Conservation (phyloP, 2,329 filamentous ascomycete species). For the Phialophora chinensis region DNA sequence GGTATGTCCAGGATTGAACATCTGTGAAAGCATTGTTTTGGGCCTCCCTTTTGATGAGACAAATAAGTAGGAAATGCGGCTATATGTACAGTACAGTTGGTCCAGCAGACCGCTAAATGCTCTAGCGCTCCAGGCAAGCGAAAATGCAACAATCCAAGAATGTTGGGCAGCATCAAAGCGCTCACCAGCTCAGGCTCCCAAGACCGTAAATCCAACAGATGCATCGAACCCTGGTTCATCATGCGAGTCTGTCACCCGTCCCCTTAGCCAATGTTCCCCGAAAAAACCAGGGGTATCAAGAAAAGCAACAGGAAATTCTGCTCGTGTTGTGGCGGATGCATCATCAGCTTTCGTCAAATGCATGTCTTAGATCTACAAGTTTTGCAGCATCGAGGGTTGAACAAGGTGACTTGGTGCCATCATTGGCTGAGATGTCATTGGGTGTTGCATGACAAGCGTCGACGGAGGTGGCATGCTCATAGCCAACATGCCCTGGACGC, state of each 20-base stretch:
- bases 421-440: slow-evolving; percentile 38
- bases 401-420: slow-evolving; percentile 39
- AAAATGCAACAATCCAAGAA: slow-evolving; percentile 4
- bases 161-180: not conserved
- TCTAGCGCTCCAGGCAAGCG: slow-evolving; percentile 2
- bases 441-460: slow-evolving; percentile 37
- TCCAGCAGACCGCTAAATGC: slow-evolving; percentile 29
- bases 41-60: slow-evolving; percentile 11
- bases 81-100: slow-evolving; percentile 39
- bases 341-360: slow-evolving; percentile 31
- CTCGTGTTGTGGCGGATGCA: slow-evolving; percentile 20
- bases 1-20: not conserved
- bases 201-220: slow-evolving; percentile 8
- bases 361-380: slow-evolving; percentile 30
- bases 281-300: slow-evolving; percentile 14
- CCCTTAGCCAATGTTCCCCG: slow-evolving; percentile 8
- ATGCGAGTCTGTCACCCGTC: slow-evolving; percentile 13
- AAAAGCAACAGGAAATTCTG: slow-evolving; percentile 23
- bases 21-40: slow-evolving; percentile 9
- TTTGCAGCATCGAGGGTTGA: slow-evolving; percentile 40
- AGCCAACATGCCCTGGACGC: slow-evolving; percentile 32
- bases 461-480: slow-evolving; percentile 40
- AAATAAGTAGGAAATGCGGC: slow-evolving; percentile 19
- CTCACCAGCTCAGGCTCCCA: not conserved
- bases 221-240: slow-evolving; percentile 27